Evolutionary conservation across 441 rosid species (phyloP), one percentile per base, ranked within the genome.

Genomic region (Populus hybrid): DNA sequence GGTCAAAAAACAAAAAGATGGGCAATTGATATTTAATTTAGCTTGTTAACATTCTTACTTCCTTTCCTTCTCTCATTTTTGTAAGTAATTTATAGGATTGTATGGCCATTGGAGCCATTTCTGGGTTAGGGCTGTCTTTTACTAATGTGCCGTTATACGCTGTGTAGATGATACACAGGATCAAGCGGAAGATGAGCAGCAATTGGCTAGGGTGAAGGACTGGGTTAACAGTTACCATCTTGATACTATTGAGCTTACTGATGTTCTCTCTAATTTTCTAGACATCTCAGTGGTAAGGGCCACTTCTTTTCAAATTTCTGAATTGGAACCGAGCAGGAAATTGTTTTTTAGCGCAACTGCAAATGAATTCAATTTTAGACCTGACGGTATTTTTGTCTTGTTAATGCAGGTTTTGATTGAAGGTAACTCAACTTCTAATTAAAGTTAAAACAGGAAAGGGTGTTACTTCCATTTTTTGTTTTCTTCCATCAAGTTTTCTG

Each of bases 111-210:
- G 21, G 50, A 28, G n/a, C 30, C 35, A 35, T 70, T 59, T 36
- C 36, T 50, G 73, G 12, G 28, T 30, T 35, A 34, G 42, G 14
- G 16, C 26, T 12, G n/a, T 59, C 34, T 64, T 16, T 18, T 5
- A 42, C 10, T 8, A 63, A 73, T 77, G 32, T n/a, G 70, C 72
- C 82, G 26, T 82, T 57, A 16, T 67, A 46, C 77, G 26, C 76
- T 68, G 66, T 74, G 81, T 85, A 93, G 98, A 90, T 83, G 83
- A 84, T 80, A 93, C 99, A 74, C 95, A 91, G 87, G 98, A 95
- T 83, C 90, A 93, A 2, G 82, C 73, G 78, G 99, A 91, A 88
- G 91, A 90, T 83, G 98, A 93, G 82, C 90, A 87, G 66, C 95
- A 94, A 81, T 79, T 91, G 78, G 83, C 80, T 74, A 90, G 94